Conservation (phyloP, 805 yeast genomes). For the Dipodascopsis uninucleata region DNA sequence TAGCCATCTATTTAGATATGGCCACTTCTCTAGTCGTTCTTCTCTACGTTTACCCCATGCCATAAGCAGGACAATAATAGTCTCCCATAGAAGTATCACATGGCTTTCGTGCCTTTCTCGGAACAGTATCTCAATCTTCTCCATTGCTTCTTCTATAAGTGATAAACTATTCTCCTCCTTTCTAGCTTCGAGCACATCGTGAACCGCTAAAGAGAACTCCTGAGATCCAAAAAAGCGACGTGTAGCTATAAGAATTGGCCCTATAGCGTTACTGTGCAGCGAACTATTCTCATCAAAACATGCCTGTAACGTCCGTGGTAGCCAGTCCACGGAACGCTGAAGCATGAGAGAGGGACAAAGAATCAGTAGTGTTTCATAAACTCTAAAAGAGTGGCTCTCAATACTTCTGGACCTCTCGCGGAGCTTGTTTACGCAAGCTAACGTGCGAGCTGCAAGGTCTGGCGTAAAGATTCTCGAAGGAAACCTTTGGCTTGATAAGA, state of each 20-base stretch:
- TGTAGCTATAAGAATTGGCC: slow-evolving; percentile 6
- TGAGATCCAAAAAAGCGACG: slow-evolving; percentile 6
- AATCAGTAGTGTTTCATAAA: slow-evolving; percentile 10
- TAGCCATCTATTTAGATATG: slow-evolving; percentile 13
- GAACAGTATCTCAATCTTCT: slow-evolving; percentile 7
- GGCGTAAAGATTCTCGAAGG: slow-evolving; percentile 11
- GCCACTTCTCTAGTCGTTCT: slow-evolving; percentile 18
- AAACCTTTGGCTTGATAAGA: slow-evolving; percentile 10
- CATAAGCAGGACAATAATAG: slow-evolving; percentile 6
- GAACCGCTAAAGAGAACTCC: slow-evolving; percentile 7
- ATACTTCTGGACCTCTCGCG: slow-evolving; percentile 9
- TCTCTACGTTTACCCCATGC: slow-evolving; percentile 17
- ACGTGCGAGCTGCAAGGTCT: slow-evolving; percentile 8
- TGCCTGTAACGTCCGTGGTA: slow-evolving; percentile 12
- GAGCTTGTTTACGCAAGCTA: slow-evolving; percentile 5
- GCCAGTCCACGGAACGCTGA: slow-evolving; percentile 14
- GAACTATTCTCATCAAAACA: slow-evolving; percentile 10
- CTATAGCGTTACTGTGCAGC: slow-evolving; percentile 13
- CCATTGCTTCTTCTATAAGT: slow-evolving; percentile 8
- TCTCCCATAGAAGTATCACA: slow-evolving; percentile 17
- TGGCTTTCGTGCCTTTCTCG: slow-evolving; percentile 16
- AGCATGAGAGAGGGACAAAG: slow-evolving; percentile 11
- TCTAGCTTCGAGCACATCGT: slow-evolving; percentile 7
- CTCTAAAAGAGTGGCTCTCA: slow-evolving; percentile 12
- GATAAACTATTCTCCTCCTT: background rate